phyloP scores from a whole-genome alignment of 257 asterid genomes.

The Dorcoceras hygrometricum region DNA sequence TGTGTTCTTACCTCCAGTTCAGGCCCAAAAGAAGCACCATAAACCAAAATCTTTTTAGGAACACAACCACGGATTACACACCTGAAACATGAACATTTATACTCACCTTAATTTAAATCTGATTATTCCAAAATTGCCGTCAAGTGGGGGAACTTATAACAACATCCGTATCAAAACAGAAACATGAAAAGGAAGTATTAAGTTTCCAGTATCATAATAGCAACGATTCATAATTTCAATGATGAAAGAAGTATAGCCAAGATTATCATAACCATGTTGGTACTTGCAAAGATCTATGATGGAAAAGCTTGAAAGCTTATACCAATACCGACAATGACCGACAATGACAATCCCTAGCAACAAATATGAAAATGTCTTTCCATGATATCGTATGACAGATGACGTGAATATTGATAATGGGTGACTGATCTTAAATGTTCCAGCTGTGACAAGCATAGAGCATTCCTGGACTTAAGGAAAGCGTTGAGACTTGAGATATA shows the following conservation, averaged over 20 bases:
- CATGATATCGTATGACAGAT: background rate
- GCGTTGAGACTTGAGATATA: background rate
- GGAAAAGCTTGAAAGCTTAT: background rate
- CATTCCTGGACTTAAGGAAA: background rate
- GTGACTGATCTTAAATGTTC: background rate
- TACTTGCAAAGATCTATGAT: background rate
- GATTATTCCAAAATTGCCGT: background rate
- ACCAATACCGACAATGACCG: too few relatives aligned
- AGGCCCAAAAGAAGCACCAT: conserved; percentile 94
- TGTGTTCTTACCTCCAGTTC: conserved; percentile 78
- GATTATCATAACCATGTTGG: background rate
- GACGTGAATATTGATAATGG: background rate
- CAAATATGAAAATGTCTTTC: too few relatives aligned
- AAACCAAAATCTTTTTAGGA: conserved; percentile 97
- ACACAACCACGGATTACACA: conserved; percentile 99
- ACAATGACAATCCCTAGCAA: too few relatives aligned
- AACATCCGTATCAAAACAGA: background rate
- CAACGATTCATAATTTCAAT: too few relatives aligned
- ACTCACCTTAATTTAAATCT: conserved; percentile 19
- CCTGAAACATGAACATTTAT: conserved; percentile 44
- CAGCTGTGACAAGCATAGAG: conserved; percentile 4
- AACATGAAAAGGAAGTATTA: background rate
- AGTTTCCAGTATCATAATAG: background rate
- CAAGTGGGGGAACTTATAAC: background rate
- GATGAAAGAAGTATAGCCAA: background rate